Percentiles rank a stretch among this genome's conserved stretches.
Evolutionary conservation across 208 protist species (phyloP).

Genomic region (Leishmania braziliensis): DNA sequence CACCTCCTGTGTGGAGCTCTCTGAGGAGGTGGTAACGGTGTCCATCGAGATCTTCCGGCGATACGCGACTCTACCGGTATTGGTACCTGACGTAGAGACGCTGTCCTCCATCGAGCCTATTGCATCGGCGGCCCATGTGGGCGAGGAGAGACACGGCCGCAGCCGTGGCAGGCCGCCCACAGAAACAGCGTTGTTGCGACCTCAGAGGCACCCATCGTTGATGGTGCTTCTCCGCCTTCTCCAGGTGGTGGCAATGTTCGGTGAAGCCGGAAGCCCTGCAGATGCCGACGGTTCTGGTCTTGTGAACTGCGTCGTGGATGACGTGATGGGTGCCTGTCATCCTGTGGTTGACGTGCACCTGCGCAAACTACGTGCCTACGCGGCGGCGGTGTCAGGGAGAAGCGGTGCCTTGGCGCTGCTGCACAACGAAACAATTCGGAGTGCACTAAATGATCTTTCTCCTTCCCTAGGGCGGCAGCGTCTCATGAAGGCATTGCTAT

Average conservation of each 20-base stretch:
- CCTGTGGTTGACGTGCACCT: conserved; percentile 21
- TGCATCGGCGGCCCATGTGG: neutral
- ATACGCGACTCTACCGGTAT: conserved; percentile 37
- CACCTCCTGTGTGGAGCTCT: neutral
- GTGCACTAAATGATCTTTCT: conserved; percentile 39
- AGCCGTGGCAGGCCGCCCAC: neutral
- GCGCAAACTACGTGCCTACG: conserved; percentile 28
- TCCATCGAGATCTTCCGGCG: conserved; percentile 40
- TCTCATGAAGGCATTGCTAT: conserved; percentile 57
- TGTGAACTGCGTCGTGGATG: neutral
- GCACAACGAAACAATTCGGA: conserved; percentile 8
- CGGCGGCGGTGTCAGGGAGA: conserved; percentile 44
- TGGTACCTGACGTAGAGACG: neutral
- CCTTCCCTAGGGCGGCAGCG: conserved; percentile 37
- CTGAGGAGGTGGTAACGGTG: conserved; percentile 17
- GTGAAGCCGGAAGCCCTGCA: conserved; percentile 9
- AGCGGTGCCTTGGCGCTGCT: conserved; percentile 45
- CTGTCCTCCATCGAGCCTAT: neutral
- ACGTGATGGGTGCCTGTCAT: conserved; percentile 10
- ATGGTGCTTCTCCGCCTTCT: conserved; percentile 43
- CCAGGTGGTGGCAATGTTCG: conserved; percentile 20
- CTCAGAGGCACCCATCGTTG: conserved; percentile 24
- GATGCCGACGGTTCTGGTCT: neutral
- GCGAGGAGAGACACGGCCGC: neutral
- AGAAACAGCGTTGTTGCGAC: neutral